Percentiles rank a stretch among this genome's conserved stretches.
phyloP scores from a whole-genome alignment of 441 rosid species.

The Rhodomyrtus psidioides region DNA sequence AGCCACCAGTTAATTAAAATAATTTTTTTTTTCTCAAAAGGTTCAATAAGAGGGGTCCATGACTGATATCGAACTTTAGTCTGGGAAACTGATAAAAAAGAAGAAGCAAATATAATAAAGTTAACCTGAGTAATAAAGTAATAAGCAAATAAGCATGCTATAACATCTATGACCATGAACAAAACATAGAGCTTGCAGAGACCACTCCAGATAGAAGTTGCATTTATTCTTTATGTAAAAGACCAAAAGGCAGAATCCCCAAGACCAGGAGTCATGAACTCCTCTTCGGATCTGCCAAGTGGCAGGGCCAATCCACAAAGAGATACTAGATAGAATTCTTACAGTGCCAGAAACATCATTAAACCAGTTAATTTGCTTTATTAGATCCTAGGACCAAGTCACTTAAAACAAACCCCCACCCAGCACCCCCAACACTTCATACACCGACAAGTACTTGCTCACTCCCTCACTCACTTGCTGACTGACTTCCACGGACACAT shows the following conservation, averaged over 20 bases:
- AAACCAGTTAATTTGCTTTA: neutral
- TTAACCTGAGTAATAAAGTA: neutral
- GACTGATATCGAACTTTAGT: neutral
- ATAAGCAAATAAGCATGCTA: neutral
- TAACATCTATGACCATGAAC: neutral
- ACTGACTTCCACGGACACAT: neutral
- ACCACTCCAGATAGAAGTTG: neutral
- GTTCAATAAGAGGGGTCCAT: accelerated
- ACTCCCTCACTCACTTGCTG: neutral
- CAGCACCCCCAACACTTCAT: neutral
- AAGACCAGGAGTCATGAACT: neutral
- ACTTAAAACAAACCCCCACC: neutral
- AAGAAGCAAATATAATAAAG: neutral
- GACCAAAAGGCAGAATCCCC: neutral
- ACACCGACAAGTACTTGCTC: neutral
- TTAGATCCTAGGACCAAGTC: neutral
- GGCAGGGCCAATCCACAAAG: neutral
- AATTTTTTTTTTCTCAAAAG: too few relatives aligned
- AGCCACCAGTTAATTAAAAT: neutral
- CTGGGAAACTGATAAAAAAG: neutral
- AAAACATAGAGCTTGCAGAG: neutral
- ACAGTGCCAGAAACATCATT: neutral
- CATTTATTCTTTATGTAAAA: neutral
- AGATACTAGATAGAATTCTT: neutral
- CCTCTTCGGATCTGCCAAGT: neutral